Conservation (phyloP, 768 basidiomycete genomes). For the Lentinus tigrinus region DNA sequence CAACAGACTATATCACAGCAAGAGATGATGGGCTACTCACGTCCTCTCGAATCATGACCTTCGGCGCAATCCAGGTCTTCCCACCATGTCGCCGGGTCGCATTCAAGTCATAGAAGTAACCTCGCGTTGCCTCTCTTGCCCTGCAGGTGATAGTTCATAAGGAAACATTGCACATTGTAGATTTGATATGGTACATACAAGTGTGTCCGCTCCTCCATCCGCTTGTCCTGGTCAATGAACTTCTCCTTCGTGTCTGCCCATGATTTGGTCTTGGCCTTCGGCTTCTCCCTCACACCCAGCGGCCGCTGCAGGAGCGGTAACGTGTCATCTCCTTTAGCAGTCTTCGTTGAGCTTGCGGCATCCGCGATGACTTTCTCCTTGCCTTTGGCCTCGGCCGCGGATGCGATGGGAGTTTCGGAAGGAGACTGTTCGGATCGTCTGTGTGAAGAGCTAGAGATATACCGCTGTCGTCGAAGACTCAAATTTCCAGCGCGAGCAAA, state of each 20-base stretch:
- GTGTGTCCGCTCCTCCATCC: conserved; percentile 69
- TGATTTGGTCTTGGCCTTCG: conserved; percentile 56
- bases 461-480: too few relatives aligned
- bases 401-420: not conserved
- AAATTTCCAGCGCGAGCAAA: too few relatives aligned
- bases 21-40: too few relatives aligned
- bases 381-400: conserved; percentile 1
- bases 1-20: too few relatives aligned
- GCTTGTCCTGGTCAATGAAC: conserved; percentile 67
- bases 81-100: conserved; percentile 81
- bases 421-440: not conserved
- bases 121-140: conserved; percentile 65
- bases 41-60: conserved; percentile 85
- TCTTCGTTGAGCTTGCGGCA: not conserved
- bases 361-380: conserved; percentile 4
- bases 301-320: conserved; percentile 56
- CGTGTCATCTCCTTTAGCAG: not conserved
- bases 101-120: conserved; percentile 87
- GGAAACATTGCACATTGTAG: too few relatives aligned
- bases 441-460: not conserved
- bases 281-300: conserved; percentile 72
- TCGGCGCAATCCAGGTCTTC: conserved; percentile 93
- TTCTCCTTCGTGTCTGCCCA: conserved; percentile 65
- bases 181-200: conserved; percentile 38
- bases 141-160: conserved; percentile 31